Base-by-base conservation (phyloP, 2,329 filamentous ascomycete species). In the Arthrinium puccinioides region DNA sequence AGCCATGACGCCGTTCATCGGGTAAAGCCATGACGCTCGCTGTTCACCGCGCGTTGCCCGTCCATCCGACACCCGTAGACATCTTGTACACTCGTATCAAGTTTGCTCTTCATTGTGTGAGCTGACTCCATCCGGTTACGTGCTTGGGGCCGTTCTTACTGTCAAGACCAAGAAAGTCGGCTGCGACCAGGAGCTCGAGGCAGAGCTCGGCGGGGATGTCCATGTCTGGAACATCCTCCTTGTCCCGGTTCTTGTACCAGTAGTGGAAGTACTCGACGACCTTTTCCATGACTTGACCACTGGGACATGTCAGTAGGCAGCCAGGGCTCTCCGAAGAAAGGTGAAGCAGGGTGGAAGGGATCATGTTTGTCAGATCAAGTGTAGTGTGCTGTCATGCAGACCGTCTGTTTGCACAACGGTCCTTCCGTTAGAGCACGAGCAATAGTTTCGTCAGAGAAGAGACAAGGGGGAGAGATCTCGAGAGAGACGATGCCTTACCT, bases 211-310 rank as follows among this genome's bases (percentile, higher is more conserved):
- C 76, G 10, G 84, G 84, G 41, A 89, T 82, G 13, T 88, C 83
- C 79, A 88, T 83, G 52, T 90, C 85, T 5, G 82, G 79, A 15
- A 88, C 83, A 50, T 87, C 79, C 48, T 82, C 79, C 47, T 69
- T 69, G 47, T 87, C 74, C 36, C 73, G 72, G 60, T 86, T 73
- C 52, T 80, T 82, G 61, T 87, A 81, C 67, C 84, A 84, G 66
- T 88, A 89, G 56, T 87, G 84, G 44, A 88, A 81, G 62, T 89
- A 90, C 61, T 89, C 83, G 58, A 81, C 84, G 21, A 89, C 79
- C 56, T 87, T 87, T 57, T 89, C 84, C 3, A 90, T 75, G 6
- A 88, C 75, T 37, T 82, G 66, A 45, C 78, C 82, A 60, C 83
- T 88, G 56, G 49, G 21, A 31, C 19, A 18, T 20, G 30, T 53